A percentile compares a stretch with the other conserved stretches of the same genome.
phyloP scores from a whole-genome alignment of 352 stramenopile genomes.

The Pythium dissotocum region DNA sequence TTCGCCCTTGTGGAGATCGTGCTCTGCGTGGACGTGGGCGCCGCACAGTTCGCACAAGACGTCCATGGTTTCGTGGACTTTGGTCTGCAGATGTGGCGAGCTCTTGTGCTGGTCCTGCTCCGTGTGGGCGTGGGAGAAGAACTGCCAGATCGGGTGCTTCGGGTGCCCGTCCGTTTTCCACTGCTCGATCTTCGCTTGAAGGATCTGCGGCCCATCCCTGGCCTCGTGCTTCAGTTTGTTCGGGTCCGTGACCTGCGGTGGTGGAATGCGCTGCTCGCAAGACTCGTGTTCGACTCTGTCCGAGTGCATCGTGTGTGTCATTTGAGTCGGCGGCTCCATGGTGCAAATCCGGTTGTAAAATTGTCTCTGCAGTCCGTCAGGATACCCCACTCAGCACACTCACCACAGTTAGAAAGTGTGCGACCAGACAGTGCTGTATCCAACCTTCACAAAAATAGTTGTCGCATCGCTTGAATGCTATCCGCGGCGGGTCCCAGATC shows the following conservation, averaged over 20 bases:
- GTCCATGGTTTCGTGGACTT: neutral
- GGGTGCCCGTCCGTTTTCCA: slow-evolving; percentile 7
- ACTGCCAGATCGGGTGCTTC: slow-evolving; percentile 24
- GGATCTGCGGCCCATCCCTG: neutral
- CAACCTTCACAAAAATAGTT: slow-evolving; percentile 13
- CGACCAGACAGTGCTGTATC: neutral
- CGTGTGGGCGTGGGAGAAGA: slow-evolving; percentile 13
- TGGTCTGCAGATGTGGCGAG: slow-evolving; percentile 9
- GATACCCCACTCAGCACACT: too few species aligned
- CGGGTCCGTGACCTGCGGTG: neutral
- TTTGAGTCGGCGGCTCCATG: slow-evolving; percentile 4
- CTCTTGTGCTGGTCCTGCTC: neutral
- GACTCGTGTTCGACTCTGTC: slow-evolving; percentile 11
- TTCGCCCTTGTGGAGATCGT: slow-evolving; percentile 12
- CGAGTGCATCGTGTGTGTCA: neutral
- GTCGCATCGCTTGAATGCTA: neutral
- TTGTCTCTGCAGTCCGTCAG: neutral
- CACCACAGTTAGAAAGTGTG: neutral
- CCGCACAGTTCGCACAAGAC: slow-evolving; percentile 21
- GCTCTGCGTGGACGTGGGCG: slow-evolving; percentile 7
- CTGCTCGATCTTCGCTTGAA: slow-evolving; percentile 18
- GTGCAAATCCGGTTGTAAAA: neutral
- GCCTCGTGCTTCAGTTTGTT: slow-evolving; percentile 10
- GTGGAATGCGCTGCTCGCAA: slow-evolving; percentile 1
- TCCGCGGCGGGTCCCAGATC: neutral